Evolutionary conservation across 2,329 filamentous ascomycete genomes (phyloP), one percentile per base, ranked within the genome.

Genomic region (Bipolaris zeicola): DNA sequence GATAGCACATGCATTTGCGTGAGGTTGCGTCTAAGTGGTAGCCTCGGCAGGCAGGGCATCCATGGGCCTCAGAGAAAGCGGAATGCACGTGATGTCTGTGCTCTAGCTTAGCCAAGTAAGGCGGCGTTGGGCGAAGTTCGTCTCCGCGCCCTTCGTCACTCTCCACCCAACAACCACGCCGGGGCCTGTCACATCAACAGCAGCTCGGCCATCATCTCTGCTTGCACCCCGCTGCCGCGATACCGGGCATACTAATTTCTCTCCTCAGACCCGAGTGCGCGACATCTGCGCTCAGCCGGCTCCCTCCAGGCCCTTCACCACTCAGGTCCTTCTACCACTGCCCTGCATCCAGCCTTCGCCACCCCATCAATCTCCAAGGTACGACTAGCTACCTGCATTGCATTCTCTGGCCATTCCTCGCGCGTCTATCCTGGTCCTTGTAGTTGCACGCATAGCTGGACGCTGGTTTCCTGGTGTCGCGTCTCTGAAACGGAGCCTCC

Each of bases 361-460:
- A 39, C 61, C 52, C 33, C 43, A 39, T 43, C 55, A 57, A 53
- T 61, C 50, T 57, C 67, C 67, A 69, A 69, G 67, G 67, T 69
- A 69, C 67, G 67, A 67, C 64, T 50, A 59, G 55, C 52, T 59
- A 63, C 64, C 64, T 63, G 53, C 58, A 59, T 64, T 64, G 55
- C 51, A 55, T 59, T 58, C 62, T 51, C 61, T 65, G 66, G 66
- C 63, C 57, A 54, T 43, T 56, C 52, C 49, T 55, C 47, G 53
- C 55, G 61, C 61, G 50, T 58, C 61, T 58, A 57, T 55, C 65
- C 62, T 64, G 67, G 63, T 64, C 58, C 62, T 64, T 64, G 61
- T 65, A 57, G 55, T 66, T 61, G 55, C 61, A 67, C 64, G 62
- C 58, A 57, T 61, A 60, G 64, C 60, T 63, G 63, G 62, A 62